These are phyloP conservation scores for Lobulomyces angularis DNA, from an alignment of 192 early-diverging fungal species.

Conservation along the genomic window DNA sequence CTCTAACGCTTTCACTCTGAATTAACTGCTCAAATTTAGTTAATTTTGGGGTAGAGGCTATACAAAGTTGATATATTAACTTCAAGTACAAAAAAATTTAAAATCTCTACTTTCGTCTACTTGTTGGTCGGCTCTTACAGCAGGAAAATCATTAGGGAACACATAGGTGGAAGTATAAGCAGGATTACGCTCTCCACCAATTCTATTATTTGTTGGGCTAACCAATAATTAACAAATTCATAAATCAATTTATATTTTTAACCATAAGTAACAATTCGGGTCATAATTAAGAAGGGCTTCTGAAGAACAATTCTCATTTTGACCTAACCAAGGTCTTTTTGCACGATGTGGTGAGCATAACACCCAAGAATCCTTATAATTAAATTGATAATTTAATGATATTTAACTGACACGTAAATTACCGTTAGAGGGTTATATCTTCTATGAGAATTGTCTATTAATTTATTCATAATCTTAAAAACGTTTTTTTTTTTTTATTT, in stretches of 20 bases:
- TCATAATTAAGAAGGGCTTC: constrained; percentile 48
- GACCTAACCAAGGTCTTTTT: constrained; percentile 85
- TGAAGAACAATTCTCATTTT: constrained; percentile 15
- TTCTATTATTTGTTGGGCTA: constrained; percentile 78
- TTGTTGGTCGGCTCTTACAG: constrained; percentile 57
- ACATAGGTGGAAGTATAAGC: constrained; percentile 66
- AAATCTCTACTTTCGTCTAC: too few relatives aligned
- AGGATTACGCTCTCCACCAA: constrained; percentile 61
- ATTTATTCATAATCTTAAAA: too few relatives aligned
- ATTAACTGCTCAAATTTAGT: constrained; percentile 8
- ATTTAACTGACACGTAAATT: too few relatives aligned
- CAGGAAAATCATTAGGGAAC: constrained; percentile 90
- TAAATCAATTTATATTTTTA: not conserved
- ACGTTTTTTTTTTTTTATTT: too few relatives aligned
- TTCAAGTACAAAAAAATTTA: too few relatives aligned
- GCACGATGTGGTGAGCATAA: constrained; percentile 94
- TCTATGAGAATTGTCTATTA: constrained; percentile 53
- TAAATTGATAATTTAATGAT: too few relatives aligned
- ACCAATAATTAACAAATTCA: constrained; percentile 6
- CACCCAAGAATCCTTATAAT: constrained; percentile 87
- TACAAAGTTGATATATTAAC: not conserved
- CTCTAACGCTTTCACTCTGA: constrained; percentile 29
- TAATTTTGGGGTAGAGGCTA: constrained; percentile 5
- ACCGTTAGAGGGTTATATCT: constrained; percentile 90
- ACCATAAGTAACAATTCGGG: constrained; percentile 61